These are phyloP conservation scores for Ephemerocybe angulata DNA, from an alignment of 768 basidiomycete genomes.

Conservation along the genomic window DNA sequence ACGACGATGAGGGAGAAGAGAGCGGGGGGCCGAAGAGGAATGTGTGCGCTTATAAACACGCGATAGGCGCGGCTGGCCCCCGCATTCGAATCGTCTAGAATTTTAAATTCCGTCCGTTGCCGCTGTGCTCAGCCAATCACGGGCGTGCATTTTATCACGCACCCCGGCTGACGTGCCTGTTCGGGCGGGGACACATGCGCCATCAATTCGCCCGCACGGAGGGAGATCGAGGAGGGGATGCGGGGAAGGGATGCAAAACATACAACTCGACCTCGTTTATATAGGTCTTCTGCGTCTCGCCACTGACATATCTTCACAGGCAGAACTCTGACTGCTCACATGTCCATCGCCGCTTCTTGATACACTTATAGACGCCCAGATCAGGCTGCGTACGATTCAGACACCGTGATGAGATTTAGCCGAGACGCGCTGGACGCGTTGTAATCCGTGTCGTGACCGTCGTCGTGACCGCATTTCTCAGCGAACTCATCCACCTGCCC, in stretches of 20 bases:
- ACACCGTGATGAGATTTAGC: background rate
- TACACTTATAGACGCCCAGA: background rate
- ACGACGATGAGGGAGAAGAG: constrained; percentile 15
- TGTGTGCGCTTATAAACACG: background rate
- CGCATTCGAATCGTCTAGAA: background rate
- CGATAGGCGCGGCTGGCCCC: too few species aligned
- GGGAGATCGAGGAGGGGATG: background rate
- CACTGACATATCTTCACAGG: background rate
- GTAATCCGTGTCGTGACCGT: background rate
- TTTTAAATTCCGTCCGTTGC: background rate
- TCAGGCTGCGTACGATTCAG: too few species aligned
- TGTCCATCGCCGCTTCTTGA: background rate
- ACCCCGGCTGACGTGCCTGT: background rate
- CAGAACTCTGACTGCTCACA: background rate
- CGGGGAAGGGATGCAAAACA: background rate
- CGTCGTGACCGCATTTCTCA: background rate
- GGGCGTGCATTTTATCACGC: background rate
- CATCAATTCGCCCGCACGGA: background rate
- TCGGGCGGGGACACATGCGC: background rate
- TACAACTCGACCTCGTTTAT: background rate
- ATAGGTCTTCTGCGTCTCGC: background rate
- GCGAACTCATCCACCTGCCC: background rate
- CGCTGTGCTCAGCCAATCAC: constrained; percentile 5
- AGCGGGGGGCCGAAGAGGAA: background rate
- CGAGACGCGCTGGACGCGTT: background rate